A percentile compares a stretch with the other conserved stretches of the same genome.
phyloP scores from a whole-genome alignment of 768 basidiomycete genomes.

The Suillus lakei region DNA sequence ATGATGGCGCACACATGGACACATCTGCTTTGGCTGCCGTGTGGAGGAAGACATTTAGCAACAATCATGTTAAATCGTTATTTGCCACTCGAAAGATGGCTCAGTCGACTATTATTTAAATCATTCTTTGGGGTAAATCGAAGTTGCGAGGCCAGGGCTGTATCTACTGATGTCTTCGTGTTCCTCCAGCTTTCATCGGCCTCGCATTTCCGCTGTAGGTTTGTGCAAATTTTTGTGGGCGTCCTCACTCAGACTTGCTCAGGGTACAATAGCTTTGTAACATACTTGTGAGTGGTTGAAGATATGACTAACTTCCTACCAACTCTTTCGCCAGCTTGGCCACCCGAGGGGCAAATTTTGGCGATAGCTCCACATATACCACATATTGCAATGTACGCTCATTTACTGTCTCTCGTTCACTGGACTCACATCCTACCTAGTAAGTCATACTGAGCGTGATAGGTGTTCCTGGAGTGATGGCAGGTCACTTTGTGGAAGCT shows the following conservation, averaged over 20 bases:
- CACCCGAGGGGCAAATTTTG: constrained; percentile 70
- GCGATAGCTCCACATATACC: constrained; percentile 69
- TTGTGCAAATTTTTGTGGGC: not conserved
- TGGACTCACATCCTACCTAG: constrained; percentile 31
- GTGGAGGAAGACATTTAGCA: constrained; percentile 44
- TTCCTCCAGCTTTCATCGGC: constrained; percentile 65
- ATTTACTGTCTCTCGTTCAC: not conserved
- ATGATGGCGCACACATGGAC: constrained; percentile 29
- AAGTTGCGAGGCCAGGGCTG: not conserved
- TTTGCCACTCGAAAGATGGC: constrained; percentile 57
- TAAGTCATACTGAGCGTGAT: constrained; percentile 62
- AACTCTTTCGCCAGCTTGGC: constrained; percentile 49
- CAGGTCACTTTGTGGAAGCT: constrained; percentile 59
- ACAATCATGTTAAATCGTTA: constrained; percentile 49
- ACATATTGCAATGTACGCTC: constrained; percentile 70
- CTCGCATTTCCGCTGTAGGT: constrained; percentile 72
- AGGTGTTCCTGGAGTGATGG: constrained; percentile 61
- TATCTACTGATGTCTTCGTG: not conserved
- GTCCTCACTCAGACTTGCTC: not conserved
- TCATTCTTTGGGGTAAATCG: constrained; percentile 54
- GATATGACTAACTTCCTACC: not conserved
- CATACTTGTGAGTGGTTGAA: constrained; percentile 48
- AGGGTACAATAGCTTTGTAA: constrained; percentile 58
- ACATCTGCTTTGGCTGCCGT: constrained; percentile 43
- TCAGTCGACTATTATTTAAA: constrained; percentile 53